Conservation (phyloP, 768 basidiomycete species). For the Amyloporia xantha region DNA sequence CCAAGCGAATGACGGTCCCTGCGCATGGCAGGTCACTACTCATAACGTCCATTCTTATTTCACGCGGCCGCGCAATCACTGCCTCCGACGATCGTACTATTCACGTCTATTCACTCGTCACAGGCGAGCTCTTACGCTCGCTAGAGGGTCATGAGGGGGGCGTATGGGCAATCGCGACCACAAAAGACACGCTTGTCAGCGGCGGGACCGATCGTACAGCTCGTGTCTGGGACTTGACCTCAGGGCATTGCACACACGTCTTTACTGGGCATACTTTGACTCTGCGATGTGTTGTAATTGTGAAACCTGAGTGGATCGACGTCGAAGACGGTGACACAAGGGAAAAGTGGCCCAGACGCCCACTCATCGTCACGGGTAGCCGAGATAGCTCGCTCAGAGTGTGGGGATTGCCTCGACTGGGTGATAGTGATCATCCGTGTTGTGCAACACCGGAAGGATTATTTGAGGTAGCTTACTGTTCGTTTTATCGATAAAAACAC, state of each 20-base stretch:
- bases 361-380: slow-evolving; percentile 64
- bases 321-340: slow-evolving; percentile 49
- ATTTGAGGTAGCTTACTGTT: slow-evolving; percentile 22
- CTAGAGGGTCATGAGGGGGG: slow-evolving; percentile 87
- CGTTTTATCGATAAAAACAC: not conserved
- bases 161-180: slow-evolving; percentile 85
- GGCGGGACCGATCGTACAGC: slow-evolving; percentile 88
- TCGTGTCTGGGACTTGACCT: slow-evolving; percentile 75
- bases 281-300: slow-evolving; percentile 86
- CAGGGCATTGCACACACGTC: slow-evolving; percentile 77
- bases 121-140: slow-evolving; percentile 62
- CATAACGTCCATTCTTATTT: slow-evolving; percentile 89
- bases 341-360: slow-evolving; percentile 61
- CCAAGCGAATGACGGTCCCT: no score
- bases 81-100: slow-evolving; percentile 94
- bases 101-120: slow-evolving; percentile 77
- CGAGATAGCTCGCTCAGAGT: slow-evolving; percentile 53
- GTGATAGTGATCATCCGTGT: slow-evolving; percentile 56
- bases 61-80: slow-evolving; percentile 83
- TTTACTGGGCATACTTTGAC: slow-evolving; percentile 93
- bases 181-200: slow-evolving; percentile 75
- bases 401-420: slow-evolving; percentile 54
- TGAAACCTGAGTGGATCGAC: slow-evolving; percentile 79
- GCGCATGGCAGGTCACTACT: slow-evolving; percentile 81
- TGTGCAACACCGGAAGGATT: slow-evolving; percentile 40